Base-by-base conservation (phyloP, 2,329 filamentous ascomycete genomes). In the Chrysoporthe puriensis region DNA sequence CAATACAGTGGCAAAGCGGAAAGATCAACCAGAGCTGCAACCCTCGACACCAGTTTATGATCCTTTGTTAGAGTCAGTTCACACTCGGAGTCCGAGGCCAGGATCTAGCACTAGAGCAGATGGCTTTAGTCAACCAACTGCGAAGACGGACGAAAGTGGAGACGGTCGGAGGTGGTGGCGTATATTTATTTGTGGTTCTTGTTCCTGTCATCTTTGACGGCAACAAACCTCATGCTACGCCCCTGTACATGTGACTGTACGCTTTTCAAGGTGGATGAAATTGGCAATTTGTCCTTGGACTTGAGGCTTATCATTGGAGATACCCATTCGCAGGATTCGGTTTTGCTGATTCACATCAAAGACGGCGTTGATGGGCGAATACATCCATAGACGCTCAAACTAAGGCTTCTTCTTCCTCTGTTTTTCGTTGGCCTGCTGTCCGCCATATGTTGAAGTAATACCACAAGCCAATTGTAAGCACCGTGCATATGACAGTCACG, bases 361-460 rank as follows among this genome's bases (percentile, higher is more conserved):
- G 54, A 40, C 9, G 16, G 32, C 16, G 44, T 48, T 7, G 44
- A n/a, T 48, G 34, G 7, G 18, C 13, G 16, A 57, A 32, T 40
- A 34, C 6, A 16, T 40, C 36, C 5, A 8, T 16, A 40, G 2
- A 11, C 14, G 3, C n/a, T 36, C 54, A 57, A 36, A 34, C 54
- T 13, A 57, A n/a, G 32, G 54, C 54, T 14, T 57, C 13, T 40
- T 40, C 32, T 57, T 48, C 21, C 42, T 44, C 59, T 14, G 21
- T 13, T 8, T 46, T 46, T 14, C 16, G 7, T 16, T 2, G 32
- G 7, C 6, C 26, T 36, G 32, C 4, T 36, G 46, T 61, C 1
- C 66, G 44, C 32, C 57, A 67, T 4, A 67, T 48, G 14, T 59
- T 54, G 14, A 64, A 67, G 18, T 67, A 64, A 43, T 57, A 67